Evolutionary conservation across 1,284 basidiomycete species (phyloP).

Genomic region (Papiliotrema nemorosa): DNA sequence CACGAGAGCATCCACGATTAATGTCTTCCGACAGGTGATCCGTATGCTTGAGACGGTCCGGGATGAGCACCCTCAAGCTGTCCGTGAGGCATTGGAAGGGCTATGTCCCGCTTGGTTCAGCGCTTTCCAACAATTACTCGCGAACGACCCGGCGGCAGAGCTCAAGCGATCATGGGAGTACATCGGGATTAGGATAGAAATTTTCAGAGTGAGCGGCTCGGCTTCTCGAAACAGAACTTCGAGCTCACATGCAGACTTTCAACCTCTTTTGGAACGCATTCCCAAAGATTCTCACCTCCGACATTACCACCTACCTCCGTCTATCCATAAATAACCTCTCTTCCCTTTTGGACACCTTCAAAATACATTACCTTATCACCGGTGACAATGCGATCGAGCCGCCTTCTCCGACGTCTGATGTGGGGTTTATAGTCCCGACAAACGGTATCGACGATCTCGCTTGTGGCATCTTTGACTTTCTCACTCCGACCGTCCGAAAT

Average conservation of each 20-base stretch:
- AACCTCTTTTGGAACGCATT: slow-evolving; percentile 72
- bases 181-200: slow-evolving; percentile 68
- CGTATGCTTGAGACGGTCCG: slow-evolving; percentile 90
- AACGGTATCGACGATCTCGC: slow-evolving; percentile 65
- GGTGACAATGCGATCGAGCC: slow-evolving; percentile 52
- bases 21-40: slow-evolving; percentile 87
- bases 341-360: slow-evolving; percentile 63
- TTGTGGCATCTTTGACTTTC: slow-evolving; percentile 75
- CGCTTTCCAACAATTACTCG: slow-evolving; percentile 75
- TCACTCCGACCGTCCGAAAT: slow-evolving; percentile 60
- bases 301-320: slow-evolving; percentile 61
- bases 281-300: slow-evolving; percentile 61
- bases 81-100: slow-evolving; percentile 73
- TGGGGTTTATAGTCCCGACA: slow-evolving; percentile 51
- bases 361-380: slow-evolving; percentile 61
- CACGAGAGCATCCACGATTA: slow-evolving; percentile 77
- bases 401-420: slow-evolving; percentile 62
- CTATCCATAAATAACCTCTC: slow-evolving; percentile 65
- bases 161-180: slow-evolving; percentile 69
- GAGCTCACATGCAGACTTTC: slow-evolving; percentile 58
- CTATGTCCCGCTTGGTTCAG: slow-evolving; percentile 86
- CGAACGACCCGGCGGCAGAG: slow-evolving; percentile 61
- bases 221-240: no score
- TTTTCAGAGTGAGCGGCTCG: slow-evolving; percentile 75
- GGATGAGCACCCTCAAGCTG: slow-evolving; percentile 80